Percentiles rank a stretch among this genome's conserved stretches.
These are phyloP conservation scores for Termitomyces titanicus DNA, from an alignment of 768 basidiomycete species.

Conservation along the genomic window DNA sequence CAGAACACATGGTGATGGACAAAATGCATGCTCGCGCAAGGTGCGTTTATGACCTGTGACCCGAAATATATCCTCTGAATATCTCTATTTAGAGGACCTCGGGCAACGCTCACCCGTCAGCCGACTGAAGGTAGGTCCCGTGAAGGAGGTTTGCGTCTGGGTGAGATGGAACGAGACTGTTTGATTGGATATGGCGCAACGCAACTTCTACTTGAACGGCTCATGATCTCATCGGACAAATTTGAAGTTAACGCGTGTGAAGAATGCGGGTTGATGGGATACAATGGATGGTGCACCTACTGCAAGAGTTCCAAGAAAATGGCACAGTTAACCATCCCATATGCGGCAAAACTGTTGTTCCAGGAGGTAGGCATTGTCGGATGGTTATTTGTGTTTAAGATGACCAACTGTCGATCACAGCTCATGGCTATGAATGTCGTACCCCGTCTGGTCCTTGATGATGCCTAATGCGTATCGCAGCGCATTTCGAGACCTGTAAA, in stretches of 20 bases:
- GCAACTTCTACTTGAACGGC: constrained; percentile 89
- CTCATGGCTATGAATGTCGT: constrained; percentile 98
- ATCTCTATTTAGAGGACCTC: constrained; percentile 66
- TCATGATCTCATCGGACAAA: constrained; percentile 99
- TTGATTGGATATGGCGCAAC: constrained; percentile 98
- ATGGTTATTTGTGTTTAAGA: background rate
- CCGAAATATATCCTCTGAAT: constrained; percentile 7
- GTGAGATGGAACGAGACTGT: constrained; percentile 99
- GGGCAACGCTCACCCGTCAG: constrained; percentile 94
- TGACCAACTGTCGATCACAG: constrained; percentile 32
- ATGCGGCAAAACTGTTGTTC: constrained; percentile 90
- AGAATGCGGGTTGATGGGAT: constrained; percentile 92
- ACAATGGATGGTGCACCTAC: constrained; percentile 95
- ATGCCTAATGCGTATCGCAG: constrained; percentile 41
- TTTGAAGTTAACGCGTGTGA: constrained; percentile 97
- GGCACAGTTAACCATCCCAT: constrained; percentile 93
- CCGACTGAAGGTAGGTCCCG: constrained; percentile 98
- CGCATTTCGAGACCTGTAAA: background rate
- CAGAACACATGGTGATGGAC: constrained; percentile 99
- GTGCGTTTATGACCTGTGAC: constrained; percentile 30
- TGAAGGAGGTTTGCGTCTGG: constrained; percentile 93
- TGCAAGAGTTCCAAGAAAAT: constrained; percentile 98
- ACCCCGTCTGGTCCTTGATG: constrained; percentile 83
- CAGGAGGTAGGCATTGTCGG: constrained; percentile 61
- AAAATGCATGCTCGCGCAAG: constrained; percentile 99